These are phyloP conservation scores for Coix lacrymajobi DNA, from an alignment of 176 grass and related monocot genomes.

Conservation along the genomic window DNA sequence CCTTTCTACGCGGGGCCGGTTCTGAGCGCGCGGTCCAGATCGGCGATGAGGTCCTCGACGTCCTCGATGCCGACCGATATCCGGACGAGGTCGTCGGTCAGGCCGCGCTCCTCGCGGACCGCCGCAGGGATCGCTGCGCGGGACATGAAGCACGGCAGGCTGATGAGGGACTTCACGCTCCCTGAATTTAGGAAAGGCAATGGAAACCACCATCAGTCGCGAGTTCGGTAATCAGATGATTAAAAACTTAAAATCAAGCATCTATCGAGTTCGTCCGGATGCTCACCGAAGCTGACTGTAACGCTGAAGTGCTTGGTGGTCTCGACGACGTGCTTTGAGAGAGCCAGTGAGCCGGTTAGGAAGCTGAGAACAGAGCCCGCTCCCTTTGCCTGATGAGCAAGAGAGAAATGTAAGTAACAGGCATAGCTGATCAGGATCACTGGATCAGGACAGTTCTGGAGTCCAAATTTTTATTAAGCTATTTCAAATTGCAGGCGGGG, in stretches of 20 bases:
- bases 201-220: neutral
- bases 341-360: slow-evolving; percentile 70
- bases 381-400: slow-evolving; percentile 61
- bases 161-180: slow-evolving; percentile 94
- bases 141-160: slow-evolving; percentile 98
- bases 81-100: slow-evolving; percentile 84
- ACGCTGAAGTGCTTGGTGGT: slow-evolving; percentile 79
- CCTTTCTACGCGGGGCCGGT: slow-evolving; percentile 39
- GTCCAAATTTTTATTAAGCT: neutral
- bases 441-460: neutral
- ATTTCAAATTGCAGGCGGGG: too few relatives aligned
- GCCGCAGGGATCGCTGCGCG: slow-evolving; percentile 73
- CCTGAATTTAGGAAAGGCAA: slow-evolving; percentile 29
- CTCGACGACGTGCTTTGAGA: slow-evolving; percentile 85
- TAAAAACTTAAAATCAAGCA: too few relatives aligned
- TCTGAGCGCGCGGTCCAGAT: slow-evolving; percentile 68
- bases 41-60: slow-evolving; percentile 74
- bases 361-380: slow-evolving; percentile 93
- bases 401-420: neutral
- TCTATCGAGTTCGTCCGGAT: neutral
- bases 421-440: neutral
- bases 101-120: slow-evolving; percentile 62
- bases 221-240: neutral
- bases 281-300: slow-evolving; percentile 93
- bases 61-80: slow-evolving; percentile 95